These are phyloP conservation scores for Ochetophila trinervis DNA, from an alignment of 306 rosid species.

Conservation along the genomic window DNA sequence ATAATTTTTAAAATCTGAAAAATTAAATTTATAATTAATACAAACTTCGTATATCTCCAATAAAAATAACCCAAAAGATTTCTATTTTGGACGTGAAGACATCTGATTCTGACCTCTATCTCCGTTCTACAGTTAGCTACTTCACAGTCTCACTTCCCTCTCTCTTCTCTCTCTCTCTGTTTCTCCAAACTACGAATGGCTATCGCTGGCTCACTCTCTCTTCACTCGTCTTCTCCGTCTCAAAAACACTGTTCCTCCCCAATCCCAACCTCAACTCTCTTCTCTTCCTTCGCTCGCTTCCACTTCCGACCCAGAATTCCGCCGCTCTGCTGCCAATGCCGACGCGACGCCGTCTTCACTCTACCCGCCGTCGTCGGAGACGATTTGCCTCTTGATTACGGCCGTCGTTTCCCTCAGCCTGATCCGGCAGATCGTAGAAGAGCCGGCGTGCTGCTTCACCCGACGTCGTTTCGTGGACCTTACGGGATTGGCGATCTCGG, in stretches of 20 bases:
- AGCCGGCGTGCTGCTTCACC: constrained; percentile 85
- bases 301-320: constrained; percentile 10
- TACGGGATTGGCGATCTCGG: constrained; percentile 89
- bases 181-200: constrained; percentile 15
- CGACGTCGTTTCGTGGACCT: constrained; percentile 87
- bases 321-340: constrained; percentile 3
- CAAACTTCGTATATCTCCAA: too few species aligned
- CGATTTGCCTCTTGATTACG: constrained; percentile 62
- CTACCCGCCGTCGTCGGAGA: constrained; percentile 29
- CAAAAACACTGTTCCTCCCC: constrained; percentile 13
- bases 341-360: constrained; percentile 5
- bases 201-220: constrained; percentile 10
- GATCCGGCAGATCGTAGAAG: constrained; percentile 52
- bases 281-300: constrained; percentile 7
- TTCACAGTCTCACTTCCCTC: too few species aligned
- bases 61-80: too few species aligned
- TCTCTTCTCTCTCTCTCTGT: not conserved
- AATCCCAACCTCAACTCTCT: not conserved
- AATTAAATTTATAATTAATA: too few species aligned
- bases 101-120: too few species aligned
- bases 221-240: constrained; percentile 7
- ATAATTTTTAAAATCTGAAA: too few species aligned
- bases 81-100: too few species aligned
- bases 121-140: too few species aligned
- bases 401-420: constrained; percentile 48